Percentiles rank a stretch among this genome's conserved stretches.
These are phyloP conservation scores for Xylaria sp. DNA, from an alignment of 2,329 filamentous ascomycete species.

Conservation along the genomic window DNA sequence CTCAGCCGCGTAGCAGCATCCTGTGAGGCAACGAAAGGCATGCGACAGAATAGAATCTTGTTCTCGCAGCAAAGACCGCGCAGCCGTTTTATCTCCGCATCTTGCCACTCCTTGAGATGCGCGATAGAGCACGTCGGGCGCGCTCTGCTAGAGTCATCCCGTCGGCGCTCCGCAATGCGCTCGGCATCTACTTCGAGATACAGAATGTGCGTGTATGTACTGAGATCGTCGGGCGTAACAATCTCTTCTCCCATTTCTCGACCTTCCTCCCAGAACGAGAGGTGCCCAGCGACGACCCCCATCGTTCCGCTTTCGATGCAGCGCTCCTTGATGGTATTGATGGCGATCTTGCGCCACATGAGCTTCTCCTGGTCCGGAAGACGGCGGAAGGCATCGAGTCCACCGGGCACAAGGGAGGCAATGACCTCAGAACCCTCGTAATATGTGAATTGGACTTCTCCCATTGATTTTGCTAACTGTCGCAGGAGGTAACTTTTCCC, in stretches of 20 bases:
- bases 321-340: slow-evolving; percentile 38
- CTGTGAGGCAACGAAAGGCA: slow-evolving; percentile 1
- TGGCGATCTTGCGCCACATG: slow-evolving; percentile 39
- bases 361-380: slow-evolving; percentile 35
- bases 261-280: slow-evolving; percentile 46
- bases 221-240: slow-evolving; percentile 41
- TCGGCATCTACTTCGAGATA: slow-evolving; percentile 44
- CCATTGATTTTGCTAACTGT: slow-evolving; percentile 33
- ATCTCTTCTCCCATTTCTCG: slow-evolving; percentile 31
- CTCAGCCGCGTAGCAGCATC: slow-evolving; percentile 24
- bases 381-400: slow-evolving; percentile 43
- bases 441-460: slow-evolving; percentile 37
- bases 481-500: slow-evolving; percentile 31
- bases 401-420: slow-evolving; percentile 37
- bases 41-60: slow-evolving; percentile 42
- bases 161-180: slow-evolving; percentile 35
- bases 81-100: slow-evolving; percentile 40
- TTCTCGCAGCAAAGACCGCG: slow-evolving; percentile 40
- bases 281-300: slow-evolving; percentile 51
- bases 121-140: slow-evolving; percentile 33
- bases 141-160: slow-evolving; percentile 33
- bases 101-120: slow-evolving; percentile 45
- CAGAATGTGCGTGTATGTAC: slow-evolving; percentile 52
- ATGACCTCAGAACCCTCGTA: slow-evolving; percentile 51
- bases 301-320: slow-evolving; percentile 32